Base-by-base conservation (phyloP, 1,139 yeast species). In the Yamadazyma kanchanaburiensis region DNA sequence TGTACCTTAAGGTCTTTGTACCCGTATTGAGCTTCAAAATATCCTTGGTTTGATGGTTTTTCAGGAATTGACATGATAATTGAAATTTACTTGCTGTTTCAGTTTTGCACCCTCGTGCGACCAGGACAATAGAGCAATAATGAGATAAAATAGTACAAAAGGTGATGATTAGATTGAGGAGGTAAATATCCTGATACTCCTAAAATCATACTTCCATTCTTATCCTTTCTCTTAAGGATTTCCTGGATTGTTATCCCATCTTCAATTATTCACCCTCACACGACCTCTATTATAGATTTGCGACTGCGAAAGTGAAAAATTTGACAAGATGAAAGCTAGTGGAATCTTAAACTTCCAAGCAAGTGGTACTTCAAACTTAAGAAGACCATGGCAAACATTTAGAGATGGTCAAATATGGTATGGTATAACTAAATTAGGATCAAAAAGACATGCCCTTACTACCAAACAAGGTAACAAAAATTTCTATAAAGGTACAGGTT, bases 401-500 rank as follows among this genome's bases (percentile, higher is more conserved):
- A 77, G 74, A 46, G 94, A 87, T 48, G 95, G 95, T 14, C 77
- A 85, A 24, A 67, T 86, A 22, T 88, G 85, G 70, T 88, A 88
- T 53, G 96, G 96, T 31, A 49, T 64, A 27, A 62, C 80, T 21
- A 87, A 84, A 51, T 53, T 79, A 10, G 96, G 96, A 33, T 80
- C 88, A 45, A 86, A 82, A 53, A 78, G 98, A 64, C 78, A 82
- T 51, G 75, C 95, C 3, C 64, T 89, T 45, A 84, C 96, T 17
- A 82, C 96, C 20, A 91, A 91, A 51, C 91, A 87, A 54, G 97
- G 98, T 49, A 91, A 89, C 63, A 88, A 89, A 67, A 80, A 84
- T 49, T 86, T 72, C 62, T 91, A 94, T 62, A 91, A 89, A 57
- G 99, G 98, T 65, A 91, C 97, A 13, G 76, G 97, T 39, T 86